Base-by-base conservation (phyloP, 2,329 filamentous ascomycete genomes). In the Fusarium pseudocircinatum region DNA sequence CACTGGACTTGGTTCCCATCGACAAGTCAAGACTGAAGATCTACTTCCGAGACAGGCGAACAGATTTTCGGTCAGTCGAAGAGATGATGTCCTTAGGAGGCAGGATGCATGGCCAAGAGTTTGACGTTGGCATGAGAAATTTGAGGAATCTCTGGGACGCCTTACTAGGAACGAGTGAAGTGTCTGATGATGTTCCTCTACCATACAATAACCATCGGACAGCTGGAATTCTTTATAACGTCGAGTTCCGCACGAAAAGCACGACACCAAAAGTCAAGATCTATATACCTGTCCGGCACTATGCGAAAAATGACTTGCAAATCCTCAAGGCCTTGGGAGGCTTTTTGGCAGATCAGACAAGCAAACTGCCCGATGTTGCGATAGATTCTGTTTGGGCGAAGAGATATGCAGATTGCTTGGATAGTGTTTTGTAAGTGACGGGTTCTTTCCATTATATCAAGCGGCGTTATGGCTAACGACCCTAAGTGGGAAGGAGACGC, bases 231-330 rank as follows among this genome's bases (percentile, higher is more conserved):
- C 76, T 83, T 6, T 83, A 81, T 68, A 77, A 82, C 47, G 67
- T 80, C 44, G 81, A 82, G 60, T 69, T 83, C n/a, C 63, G 54
- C 24, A 53, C 68, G 13, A 58, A 64, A 14, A 66, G 43, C 14
- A 22, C 36, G 11, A 20, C 28, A 1, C 81, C 81, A 1, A 75
- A 70, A 16, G 67, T 76, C 2, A 82, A 82, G 67, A 68, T 79
- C 4, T 83, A 83, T 52, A 69, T 83, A 26, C 81, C 81, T 3
- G 81, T 81, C 0, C 74, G 81, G 2, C 81, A 83, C 60, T 83
- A 82, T 44, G 75, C 74, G 1, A 16, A 62, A 2, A 70, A 10
- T 10, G 69, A 75, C n/a, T 18, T 37, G 3, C 64, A 69, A 9
- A 22, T 67, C 14, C 28, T 71, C 2, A n/a, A 34, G 7, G 63